Evolutionary conservation across 306 rosid species (phyloP).

Genomic region (Glycine latifolia): DNA sequence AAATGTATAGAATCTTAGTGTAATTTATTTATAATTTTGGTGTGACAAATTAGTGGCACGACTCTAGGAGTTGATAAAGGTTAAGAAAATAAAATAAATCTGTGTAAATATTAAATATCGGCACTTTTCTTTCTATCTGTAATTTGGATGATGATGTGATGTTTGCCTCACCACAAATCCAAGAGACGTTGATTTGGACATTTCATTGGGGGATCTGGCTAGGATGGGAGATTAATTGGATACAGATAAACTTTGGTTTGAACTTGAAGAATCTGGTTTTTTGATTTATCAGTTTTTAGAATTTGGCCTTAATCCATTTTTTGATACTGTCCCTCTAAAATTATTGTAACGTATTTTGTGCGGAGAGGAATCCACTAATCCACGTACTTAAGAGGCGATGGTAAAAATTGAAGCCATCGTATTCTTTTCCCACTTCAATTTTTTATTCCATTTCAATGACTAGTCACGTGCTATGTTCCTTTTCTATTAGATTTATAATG

Average conservation of each 20-base stretch:
- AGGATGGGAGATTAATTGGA: too few relatives aligned
- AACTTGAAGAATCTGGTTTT: neutral
- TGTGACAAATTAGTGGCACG: neutral
- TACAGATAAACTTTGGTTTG: neutral
- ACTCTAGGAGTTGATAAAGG: constrained; percentile 26
- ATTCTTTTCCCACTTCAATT: too few relatives aligned
- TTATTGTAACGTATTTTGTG: too few relatives aligned
- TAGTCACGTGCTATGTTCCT: neutral
- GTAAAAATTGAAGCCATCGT: neutral
- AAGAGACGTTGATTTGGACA: constrained; percentile 39
- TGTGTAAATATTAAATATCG: neutral
- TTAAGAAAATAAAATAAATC: constrained; percentile 4
- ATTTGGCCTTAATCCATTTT: too few relatives aligned
- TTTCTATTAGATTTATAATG: neutral
- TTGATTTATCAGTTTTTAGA: too few relatives aligned
- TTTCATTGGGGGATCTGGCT: too few relatives aligned
- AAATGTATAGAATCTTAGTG: neutral
- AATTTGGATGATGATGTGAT: constrained; percentile 30
- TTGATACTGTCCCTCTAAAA: too few relatives aligned
- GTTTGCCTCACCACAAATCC: constrained; percentile 9
- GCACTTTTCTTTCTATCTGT: neutral
- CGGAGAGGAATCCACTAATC: neutral
- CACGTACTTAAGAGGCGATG: neutral
- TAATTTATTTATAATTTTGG: constrained; percentile 37
- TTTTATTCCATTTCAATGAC: neutral